phyloP scores from a whole-genome alignment of 1,139 yeast genomes.

The Sugiyamaella paludigena region DNA sequence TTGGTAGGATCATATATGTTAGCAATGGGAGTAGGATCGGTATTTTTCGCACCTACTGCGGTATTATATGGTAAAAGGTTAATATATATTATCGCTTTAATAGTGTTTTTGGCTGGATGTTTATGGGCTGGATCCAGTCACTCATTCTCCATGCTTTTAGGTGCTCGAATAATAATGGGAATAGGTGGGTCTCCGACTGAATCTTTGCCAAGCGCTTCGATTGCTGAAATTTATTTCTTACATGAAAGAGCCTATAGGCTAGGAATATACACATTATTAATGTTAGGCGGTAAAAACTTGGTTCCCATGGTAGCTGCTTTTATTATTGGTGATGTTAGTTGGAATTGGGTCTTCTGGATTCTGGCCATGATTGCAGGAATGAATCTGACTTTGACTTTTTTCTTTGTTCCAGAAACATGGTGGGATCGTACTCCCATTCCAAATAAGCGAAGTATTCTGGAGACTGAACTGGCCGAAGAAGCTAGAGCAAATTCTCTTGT shows the following conservation, averaged over 20 bases:
- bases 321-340: constrained; percentile 48
- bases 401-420: constrained; percentile 64
- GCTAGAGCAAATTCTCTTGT: constrained; percentile 30
- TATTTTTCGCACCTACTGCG: constrained; percentile 58
- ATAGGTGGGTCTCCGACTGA: constrained; percentile 63
- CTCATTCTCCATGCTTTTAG: constrained; percentile 51
- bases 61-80: constrained; percentile 59
- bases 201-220: constrained; percentile 59
- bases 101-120: constrained; percentile 52
- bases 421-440: constrained; percentile 59
- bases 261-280: constrained; percentile 58
- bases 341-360: constrained; percentile 66
- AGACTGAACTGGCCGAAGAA: constrained; percentile 49
- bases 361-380: constrained; percentile 53
- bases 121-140: constrained; percentile 55
- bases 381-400: constrained; percentile 46
- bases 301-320: constrained; percentile 58
- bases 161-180: constrained; percentile 57
- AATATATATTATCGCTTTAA: constrained; percentile 51
- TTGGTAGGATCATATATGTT: constrained; percentile 63
- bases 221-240: constrained; percentile 62
- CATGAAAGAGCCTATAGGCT: constrained; percentile 65
- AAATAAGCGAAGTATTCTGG: constrained; percentile 49
- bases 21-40: constrained; percentile 57
- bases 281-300: constrained; percentile 62